Base-by-base conservation (phyloP, 176 grass and related monocot species). In the Zea luxurians region DNA sequence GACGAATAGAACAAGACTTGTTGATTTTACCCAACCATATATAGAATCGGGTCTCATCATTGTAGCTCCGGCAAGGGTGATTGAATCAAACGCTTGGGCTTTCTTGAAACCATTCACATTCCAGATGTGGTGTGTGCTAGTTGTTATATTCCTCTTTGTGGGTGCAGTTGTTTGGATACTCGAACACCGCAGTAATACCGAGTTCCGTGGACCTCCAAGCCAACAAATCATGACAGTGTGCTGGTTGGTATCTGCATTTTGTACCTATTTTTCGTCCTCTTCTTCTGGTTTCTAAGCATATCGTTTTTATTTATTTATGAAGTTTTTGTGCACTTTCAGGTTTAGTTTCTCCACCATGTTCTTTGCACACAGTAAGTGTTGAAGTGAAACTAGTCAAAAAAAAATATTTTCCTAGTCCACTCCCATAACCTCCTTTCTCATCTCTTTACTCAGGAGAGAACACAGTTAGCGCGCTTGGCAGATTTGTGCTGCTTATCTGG, bases 291-390 rank as follows among this genome's bases (percentile, higher is more conserved):
- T 55, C 65, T 9, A 13, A 79, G 62, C 7, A 70, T 49, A 4
- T 13, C 38, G 4, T 70, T 60, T 38, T 12, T 59, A 21, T 80
- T 76, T 71, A 63, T 64, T 21, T 52, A 44, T 84, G 64, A n/a
- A 57, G 50, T 42, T 58, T 68, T 5, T 89, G 77, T 48, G 8
- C 41, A n/a, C 78, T 88, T 89, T 75, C 91, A 97, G 94, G 91
- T 97, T 97, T 83, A 97, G 91, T 76, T 88, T 94, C 81, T 97
- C 94, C 34, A 94, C 94, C 53, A 97, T 94, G 85, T 94, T 97
- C 50, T 92, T 92, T 48, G 70, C 83, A 4, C 94, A 94, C 78
- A 90, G 91, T 97, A 90, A 91, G 94, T 87, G 57, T 44, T 77
- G 27, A 43, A 47, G 7, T 70, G 45, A 37, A 87, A 70, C 54